Evolutionary conservation across 306 rosid species (phyloP), one percentile per base, ranked within the genome.

Genomic region (Geum urbanum): DNA sequence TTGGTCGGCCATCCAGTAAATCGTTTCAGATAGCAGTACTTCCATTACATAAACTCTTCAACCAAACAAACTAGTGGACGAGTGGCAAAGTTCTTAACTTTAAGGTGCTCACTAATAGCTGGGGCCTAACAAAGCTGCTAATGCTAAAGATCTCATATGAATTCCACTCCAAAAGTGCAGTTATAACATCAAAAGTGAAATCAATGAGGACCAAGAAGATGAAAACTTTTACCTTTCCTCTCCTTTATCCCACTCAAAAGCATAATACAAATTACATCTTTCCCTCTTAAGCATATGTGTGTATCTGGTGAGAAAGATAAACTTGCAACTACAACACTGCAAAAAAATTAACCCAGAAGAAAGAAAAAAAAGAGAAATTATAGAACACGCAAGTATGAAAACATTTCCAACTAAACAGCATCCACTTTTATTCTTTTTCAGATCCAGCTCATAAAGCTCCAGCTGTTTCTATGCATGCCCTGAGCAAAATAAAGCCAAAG

Each of bases 381-480:
- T 54, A 69, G 76, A 83, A 77, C 89, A 92, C 89, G 96, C 78
- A 87, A 84, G 84, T 72, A 78, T 60, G 69, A 70, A 72, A 74
- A 50, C 60, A 63, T 82, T 77, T 54, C 77, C 77, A 77, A 72
- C 72, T 70, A 70, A 76, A 56, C 74, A 66, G 72, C 64, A 69
- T 69, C 80, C 54, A 65, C 63, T 69, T 80, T 58, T 41, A 73
- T 74, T 49, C 72, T 76, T 76, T 82, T 83, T 72, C 77, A 82
- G 91, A 92, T 88, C 92, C 88, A 83, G 69, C 76, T 57, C 66
- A 76, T 72, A 84, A 86, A 84, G 84, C 72, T 52, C 78, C 86
- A 82, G 81, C 84, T 77, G 80, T 77, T 83, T 77, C 83, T 76
- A 72, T 74, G 73, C 69, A 48, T 61, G 74, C 55, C 72, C 63